Base-by-base conservation (phyloP, 768 basidiomycete genomes). In the Boletus subcaerulescens region DNA sequence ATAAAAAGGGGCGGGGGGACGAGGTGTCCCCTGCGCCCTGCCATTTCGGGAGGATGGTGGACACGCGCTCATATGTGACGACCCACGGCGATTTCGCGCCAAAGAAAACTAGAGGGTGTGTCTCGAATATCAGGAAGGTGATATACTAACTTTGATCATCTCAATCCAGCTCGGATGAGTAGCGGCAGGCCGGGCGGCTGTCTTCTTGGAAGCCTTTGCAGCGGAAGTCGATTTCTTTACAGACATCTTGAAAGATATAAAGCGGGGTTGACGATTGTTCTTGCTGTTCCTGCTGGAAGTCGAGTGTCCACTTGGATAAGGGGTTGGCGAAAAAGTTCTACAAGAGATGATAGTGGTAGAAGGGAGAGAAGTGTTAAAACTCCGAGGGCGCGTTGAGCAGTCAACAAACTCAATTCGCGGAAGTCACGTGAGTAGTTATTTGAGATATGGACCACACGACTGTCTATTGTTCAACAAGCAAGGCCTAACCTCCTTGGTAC, bases 81-180 rank as follows among this genome's bases (percentile, higher is more conserved):
- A 44, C 47, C 42, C 33, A 44, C 43, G 18, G 32, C 17, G 48
- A 60, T 50, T 31, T 46, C 22, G 45, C 40, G 36, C 51, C 53
- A 36, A 50, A 51, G 29, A 36, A 43, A 40, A 17, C 53, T 62
- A 58, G 49, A 61, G 46, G 61, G 59, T 42, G 53, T 61, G 32
- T 44, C 17, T 38, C 47, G 32, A 45, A 39, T 50, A 41, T 53
- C 17, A 60, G 61, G 51, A 57, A 48, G 49, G 51, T 33, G 32
- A 45, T 55, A 35, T 60, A 61, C 77, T 67, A 63, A 87, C 88
- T 79, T 89, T 89, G 71, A 91, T 89, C 88, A 91, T 91, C 52
- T 90, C 87, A 53, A 84, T 76, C 87, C 87, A 89, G 56, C 78
- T 70, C 15, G 78, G 78, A 60, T 80, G 78, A 45, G 57, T 55